phyloP scores from a whole-genome alignment of 768 basidiomycete genomes.

The Chalciporus chontae region DNA sequence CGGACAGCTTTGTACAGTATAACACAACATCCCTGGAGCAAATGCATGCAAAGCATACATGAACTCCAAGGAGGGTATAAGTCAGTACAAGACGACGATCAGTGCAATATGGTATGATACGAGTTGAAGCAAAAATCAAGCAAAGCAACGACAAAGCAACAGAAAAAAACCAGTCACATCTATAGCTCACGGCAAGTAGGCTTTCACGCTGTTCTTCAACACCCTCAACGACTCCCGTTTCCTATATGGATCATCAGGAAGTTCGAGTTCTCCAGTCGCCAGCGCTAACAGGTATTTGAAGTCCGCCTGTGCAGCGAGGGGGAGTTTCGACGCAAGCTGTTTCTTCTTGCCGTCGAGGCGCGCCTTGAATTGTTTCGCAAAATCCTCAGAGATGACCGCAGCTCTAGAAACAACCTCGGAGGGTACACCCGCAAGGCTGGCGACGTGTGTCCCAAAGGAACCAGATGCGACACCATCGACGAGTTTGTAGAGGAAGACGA shows the following conservation, averaged over 20 bases:
- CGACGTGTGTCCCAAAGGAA: slow-evolving; percentile 93
- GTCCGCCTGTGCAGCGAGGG: slow-evolving; percentile 84
- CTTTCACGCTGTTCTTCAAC: slow-evolving; percentile 45
- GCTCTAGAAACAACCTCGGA: slow-evolving; percentile 82
- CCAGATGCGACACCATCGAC: slow-evolving; percentile 82
- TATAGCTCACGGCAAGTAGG: slow-evolving; percentile 20
- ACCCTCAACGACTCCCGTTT: slow-evolving; percentile 50
- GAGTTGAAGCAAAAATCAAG: slow-evolving; percentile 13
- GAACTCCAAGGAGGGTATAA: slow-evolving; percentile 6
- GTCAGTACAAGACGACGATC: not conserved
- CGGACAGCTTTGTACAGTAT: slow-evolving; percentile 5
- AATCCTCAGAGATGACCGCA: slow-evolving; percentile 80
- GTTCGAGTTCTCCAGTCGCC: slow-evolving; percentile 47
- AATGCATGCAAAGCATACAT: not conserved
- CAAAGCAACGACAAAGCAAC: not conserved
- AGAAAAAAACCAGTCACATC: not conserved
- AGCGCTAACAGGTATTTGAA: slow-evolving; percentile 75
- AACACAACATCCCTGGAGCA: not conserved
- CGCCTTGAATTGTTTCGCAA: slow-evolving; percentile 84
- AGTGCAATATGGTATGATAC: slow-evolving; percentile 2
- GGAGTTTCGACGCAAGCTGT: slow-evolving; percentile 54
- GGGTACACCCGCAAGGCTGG: slow-evolving; percentile 91
- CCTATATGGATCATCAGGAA: slow-evolving; percentile 54
- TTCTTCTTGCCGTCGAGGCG: slow-evolving; percentile 59
- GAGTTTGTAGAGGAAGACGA: slow-evolving; percentile 94